Percentiles rank a stretch among this genome's conserved stretches.
These are phyloP conservation scores for Helminthosporium solani DNA, from an alignment of 2,329 filamentous ascomycete species.

Conservation along the genomic window DNA sequence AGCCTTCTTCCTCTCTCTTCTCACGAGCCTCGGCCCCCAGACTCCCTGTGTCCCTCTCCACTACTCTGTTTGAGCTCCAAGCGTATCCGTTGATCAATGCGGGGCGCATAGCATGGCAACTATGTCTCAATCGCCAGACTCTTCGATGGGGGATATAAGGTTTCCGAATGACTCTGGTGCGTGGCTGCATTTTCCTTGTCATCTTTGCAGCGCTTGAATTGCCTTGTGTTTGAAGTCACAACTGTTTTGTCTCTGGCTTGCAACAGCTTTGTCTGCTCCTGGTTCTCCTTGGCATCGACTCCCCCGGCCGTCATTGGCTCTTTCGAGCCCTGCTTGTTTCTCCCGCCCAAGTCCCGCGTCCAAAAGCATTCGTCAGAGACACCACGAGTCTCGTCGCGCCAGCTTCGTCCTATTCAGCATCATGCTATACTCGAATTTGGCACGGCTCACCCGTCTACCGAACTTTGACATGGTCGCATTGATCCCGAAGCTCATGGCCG, in stretches of 20 bases:
- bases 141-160: slow-evolving; percentile 29
- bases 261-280: slow-evolving; percentile 21
- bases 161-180: slow-evolving; percentile 39
- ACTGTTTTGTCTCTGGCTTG: slow-evolving; percentile 35
- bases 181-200: slow-evolving; percentile 21
- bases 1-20: too few relatives aligned
- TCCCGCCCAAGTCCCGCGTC: slow-evolving; percentile 13
- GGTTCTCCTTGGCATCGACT: slow-evolving; percentile 20
- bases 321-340: slow-evolving; percentile 12
- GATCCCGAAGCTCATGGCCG: slow-evolving; percentile 9
- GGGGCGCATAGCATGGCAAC: slow-evolving; percentile 34
- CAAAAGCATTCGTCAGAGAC: slow-evolving; percentile 31
- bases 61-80: slow-evolving; percentile 14
- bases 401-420: slow-evolving; percentile 22
- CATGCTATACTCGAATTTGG: slow-evolving; percentile 22
- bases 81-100: slow-evolving; percentile 29
- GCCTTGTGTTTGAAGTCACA: slow-evolving; percentile 31
- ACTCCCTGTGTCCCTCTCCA: slow-evolving; percentile 5
- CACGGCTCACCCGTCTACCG: slow-evolving; percentile 29
- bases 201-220: slow-evolving; percentile 26
- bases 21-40: slow-evolving; percentile 8
- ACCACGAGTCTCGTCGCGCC: slow-evolving; percentile 32
- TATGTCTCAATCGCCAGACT: slow-evolving; percentile 32
- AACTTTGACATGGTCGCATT: slow-evolving; percentile 27
- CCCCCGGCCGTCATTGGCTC: slow-evolving; percentile 22